Conservation (phyloP, 129 eudicot species). For the Apium graveolens region DNA sequence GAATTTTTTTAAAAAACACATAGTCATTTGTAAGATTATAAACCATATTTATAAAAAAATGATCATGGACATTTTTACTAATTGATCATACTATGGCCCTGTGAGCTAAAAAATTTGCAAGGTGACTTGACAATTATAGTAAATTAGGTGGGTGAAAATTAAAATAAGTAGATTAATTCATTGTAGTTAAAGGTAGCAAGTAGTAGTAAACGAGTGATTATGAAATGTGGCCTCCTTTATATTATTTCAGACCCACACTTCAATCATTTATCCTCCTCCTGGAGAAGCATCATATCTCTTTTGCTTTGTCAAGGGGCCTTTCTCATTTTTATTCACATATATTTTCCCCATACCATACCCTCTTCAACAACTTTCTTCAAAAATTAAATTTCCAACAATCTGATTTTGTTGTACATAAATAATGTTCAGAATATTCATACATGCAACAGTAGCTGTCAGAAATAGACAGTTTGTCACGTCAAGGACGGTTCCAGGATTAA, state of each 20-base stretch:
- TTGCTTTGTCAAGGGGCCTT: constrained; percentile 9
- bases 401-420: too few species aligned
- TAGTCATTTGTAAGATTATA: too few species aligned
- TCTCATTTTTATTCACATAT: constrained; percentile 2
- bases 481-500: neutral
- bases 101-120: too few species aligned
- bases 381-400: neutral
- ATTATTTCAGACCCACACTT: constrained; percentile 6
- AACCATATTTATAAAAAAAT: too few species aligned
- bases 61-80: too few species aligned
- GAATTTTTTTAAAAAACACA: too few species aligned
- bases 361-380: neutral
- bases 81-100: neutral
- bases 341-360: neutral
- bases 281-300: constrained; percentile 10
- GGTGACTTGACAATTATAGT: neutral
- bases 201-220: neutral
- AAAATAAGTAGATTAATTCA: neutral
- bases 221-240: neutral
- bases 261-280: constrained; percentile 13
- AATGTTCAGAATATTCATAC: neutral
- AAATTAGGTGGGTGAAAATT: neutral
- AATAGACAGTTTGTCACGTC: neutral
- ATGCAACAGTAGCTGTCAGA: neutral
- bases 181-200: neutral